Conservation (phyloP, 2,329 filamentous ascomycete genomes). For the Sporothrix phasma region DNA sequence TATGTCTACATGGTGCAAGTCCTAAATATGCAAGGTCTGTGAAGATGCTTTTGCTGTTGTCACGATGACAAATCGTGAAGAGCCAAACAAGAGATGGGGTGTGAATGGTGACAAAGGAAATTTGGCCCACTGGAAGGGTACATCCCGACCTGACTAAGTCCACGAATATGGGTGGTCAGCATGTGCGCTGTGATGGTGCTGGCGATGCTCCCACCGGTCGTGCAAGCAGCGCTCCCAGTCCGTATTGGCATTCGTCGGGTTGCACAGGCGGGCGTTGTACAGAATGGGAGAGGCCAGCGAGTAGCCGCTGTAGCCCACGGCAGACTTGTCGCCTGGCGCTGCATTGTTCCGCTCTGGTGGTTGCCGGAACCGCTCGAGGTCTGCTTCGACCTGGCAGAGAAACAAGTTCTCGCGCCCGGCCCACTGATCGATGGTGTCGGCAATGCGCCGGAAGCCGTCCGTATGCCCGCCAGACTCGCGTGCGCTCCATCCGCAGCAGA, state of each 20-base stretch:
- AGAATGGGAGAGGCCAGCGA: conserved; percentile 1
- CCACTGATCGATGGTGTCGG: conserved; percentile 51
- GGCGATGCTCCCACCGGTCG: conserved; percentile 1
- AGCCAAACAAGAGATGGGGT: neutral
- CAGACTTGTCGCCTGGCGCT: neutral
- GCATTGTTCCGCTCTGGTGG: neutral
- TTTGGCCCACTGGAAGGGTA: too few relatives aligned
- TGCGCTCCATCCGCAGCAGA: conserved; percentile 49
- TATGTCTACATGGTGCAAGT: neutral
- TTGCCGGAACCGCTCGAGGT: conserved; percentile 32
- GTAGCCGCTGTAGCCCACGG: neutral
- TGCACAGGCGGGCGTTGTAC: conserved; percentile 7
- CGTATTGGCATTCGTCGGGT: neutral
- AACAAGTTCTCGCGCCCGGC: conserved; percentile 45
- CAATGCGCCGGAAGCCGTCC: conserved; percentile 48
- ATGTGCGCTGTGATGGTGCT: neutral
- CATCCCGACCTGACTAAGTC: too few relatives aligned
- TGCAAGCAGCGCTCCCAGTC: conserved; percentile 10
- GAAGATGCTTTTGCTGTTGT: neutral
- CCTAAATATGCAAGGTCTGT: neutral
- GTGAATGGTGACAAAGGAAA: neutral
- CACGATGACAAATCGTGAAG: neutral
- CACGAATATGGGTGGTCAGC: neutral
- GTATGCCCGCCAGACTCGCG: conserved; percentile 50
- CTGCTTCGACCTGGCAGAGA: conserved; percentile 51